phyloP scores from a whole-genome alignment of 768 basidiomycete genomes.

The Hirschioporus abietinus region DNA sequence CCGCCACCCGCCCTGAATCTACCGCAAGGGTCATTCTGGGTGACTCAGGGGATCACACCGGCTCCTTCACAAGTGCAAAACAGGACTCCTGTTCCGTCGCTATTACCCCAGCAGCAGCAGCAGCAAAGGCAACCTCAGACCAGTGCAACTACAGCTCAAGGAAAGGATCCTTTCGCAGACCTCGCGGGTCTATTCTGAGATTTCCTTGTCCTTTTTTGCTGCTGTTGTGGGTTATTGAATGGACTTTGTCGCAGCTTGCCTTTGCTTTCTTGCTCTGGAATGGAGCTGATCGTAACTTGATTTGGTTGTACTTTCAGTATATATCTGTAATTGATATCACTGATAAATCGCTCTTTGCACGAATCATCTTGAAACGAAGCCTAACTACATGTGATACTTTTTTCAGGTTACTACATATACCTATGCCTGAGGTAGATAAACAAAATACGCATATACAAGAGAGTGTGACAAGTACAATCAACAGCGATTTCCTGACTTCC shows the following conservation, averaged over 20 bases:
- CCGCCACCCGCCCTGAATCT: background rate
- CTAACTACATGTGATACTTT: no score
- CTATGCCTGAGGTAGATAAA: no score
- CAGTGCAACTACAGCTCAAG: slow-evolving; percentile 28
- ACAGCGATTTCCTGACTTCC: no score
- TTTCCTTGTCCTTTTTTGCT: background rate
- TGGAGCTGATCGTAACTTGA: background rate
- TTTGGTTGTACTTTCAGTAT: background rate
- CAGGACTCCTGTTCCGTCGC: slow-evolving; percentile 15
- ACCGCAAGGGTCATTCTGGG: slow-evolving; percentile 12
- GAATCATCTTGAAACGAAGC: no score
- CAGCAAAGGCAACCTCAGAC: slow-evolving; percentile 19
- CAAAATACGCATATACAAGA: no score
- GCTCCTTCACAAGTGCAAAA: slow-evolving; percentile 7
- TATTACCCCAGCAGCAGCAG: slow-evolving; percentile 15
- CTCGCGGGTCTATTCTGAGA: slow-evolving; percentile 65
- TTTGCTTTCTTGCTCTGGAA: background rate
- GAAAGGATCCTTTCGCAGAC: slow-evolving; percentile 84
- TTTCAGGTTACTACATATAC: no score
- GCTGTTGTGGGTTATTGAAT: background rate
- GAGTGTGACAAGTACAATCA: no score
- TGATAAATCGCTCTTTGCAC: background rate
- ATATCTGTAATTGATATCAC: background rate
- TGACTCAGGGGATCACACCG: slow-evolving; percentile 2
- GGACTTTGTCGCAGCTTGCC: no score